Base-by-base conservation (phyloP, 1,284 basidiomycete genomes). In the Moesziomyces antarcticus region DNA sequence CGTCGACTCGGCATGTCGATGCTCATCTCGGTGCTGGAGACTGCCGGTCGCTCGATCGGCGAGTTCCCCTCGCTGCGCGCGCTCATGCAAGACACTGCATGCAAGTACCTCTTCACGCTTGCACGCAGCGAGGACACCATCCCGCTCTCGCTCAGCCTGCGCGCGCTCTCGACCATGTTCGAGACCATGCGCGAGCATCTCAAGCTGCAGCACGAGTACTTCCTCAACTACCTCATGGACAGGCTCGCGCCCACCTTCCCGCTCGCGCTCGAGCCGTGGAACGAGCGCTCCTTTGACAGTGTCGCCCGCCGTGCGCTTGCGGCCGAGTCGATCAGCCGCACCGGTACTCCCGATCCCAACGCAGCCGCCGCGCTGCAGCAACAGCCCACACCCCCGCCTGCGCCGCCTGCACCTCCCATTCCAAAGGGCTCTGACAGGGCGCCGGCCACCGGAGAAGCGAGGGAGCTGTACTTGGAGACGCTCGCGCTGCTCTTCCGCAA, bases 141-240 rank as follows among this genome's bases (percentile, higher is more conserved):
- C 47, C 89, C 99, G 44, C 88, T 98, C 11, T 90, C 93, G 42
- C 87, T 89, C 56, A 89, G 93, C 30, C 87, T 99, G 41, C 91
- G 96, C 25, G 91, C 93, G 0, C 93, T 94, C 61, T 90, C 92
- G 5, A 92, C 92, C 5, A 88, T 98, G 73, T 92, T 98, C 79
- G 91, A 94, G 71, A 92, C 92, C 4, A 91, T 96, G 89, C 89
- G 92, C 6, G 88, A 88, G 50, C 89, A 94, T 78, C 87, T 99
- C 56, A 99, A 98, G 86, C 88, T 96, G n/a, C 97, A 99, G 82
- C 92, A 94, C 80, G 97, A 99, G 83, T 89, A 98, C 16, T 97
- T 96, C 86, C 86, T 99, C 30, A 90, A 93, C 3, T 98, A 97
- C 85, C 91, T 93, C 22, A 91, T 99, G 66, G 96, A 97, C 82